A percentile compares a stretch with the other conserved stretches of the same genome.
Evolutionary conservation across 345 rosid species (phyloP).

Genomic region (Eucalyptus fibrosa): DNA sequence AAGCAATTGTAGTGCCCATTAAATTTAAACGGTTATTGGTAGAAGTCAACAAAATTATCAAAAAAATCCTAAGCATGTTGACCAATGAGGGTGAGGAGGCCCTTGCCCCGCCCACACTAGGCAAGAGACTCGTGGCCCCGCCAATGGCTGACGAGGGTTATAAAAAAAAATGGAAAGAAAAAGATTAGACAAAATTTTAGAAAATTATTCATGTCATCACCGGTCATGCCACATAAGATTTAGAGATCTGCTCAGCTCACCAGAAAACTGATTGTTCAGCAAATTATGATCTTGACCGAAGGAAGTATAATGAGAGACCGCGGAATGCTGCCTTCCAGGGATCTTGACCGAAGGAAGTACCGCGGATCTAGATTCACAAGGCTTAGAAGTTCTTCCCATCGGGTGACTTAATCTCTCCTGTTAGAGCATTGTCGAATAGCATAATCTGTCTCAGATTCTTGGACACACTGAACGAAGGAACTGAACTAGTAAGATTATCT

Average conservation of each 20-base stretch:
- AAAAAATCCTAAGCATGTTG: too few species aligned
- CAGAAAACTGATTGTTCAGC: conserved; percentile 9
- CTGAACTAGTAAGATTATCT: conserved; percentile 8
- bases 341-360: neutral
- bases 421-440: neutral
- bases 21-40: accelerated
- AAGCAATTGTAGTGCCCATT: too few species aligned
- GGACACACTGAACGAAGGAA: conserved; percentile 9
- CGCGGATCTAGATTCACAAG: conserved; percentile 6
- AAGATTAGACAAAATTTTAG: too few species aligned
- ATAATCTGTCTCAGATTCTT: conserved; percentile 1
- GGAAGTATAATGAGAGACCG: conserved; percentile 1
- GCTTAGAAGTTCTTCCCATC: conserved; percentile 8
- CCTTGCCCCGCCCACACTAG: too few species aligned
- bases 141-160: accelerated
- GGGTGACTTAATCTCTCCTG: conserved; percentile 5
- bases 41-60: too few species aligned
- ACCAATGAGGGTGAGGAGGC: too few species aligned
- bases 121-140: accelerated
- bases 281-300: neutral
- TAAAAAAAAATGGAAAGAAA: too few species aligned
- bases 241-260: neutral
- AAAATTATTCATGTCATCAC: too few species aligned
- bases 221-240: neutral
- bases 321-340: conserved; percentile 5